Base-by-base conservation (phyloP, 192 early-diverging fungal genomes). In the Coemansia umbellata region DNA sequence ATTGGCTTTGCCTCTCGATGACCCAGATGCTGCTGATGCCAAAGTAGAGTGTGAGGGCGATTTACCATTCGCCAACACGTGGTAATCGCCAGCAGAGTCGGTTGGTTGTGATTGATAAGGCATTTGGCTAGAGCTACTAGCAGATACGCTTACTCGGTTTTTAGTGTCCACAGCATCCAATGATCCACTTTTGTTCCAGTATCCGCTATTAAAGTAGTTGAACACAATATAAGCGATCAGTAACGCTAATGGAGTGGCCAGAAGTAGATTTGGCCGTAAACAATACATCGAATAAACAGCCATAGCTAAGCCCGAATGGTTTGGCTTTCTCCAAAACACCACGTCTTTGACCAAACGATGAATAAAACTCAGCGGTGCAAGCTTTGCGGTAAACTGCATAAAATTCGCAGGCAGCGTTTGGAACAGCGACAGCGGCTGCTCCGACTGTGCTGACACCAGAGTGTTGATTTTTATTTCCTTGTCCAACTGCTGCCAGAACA, bases 341-440 rank as follows among this genome's bases (percentile, higher is more conserved):
- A 78, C 57, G 15, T 62, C 55, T 8, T 49, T 54, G 4, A 49
- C 55, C 22, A 47, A 31, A n/a, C 57, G 63, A 9, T 66, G 61
- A 23, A 71, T 32, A 15, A 71, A 14, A 21, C 51, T 56, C 22
- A 78, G 8, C 11, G 74, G 68, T 3, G 67, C 74, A 39, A 71
- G 55, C 37, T 78, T 78, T 21, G 74, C 74, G 8, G 68, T 71
- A 31, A 78, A 78, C 63, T 78, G 66, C 63, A 78, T 78, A 63
- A 78, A 71, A 50, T 78, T 78, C 24, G 66, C 56, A 0, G 74
- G 74, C 48, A 78, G 63, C 40, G 74, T 78, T 27, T 69, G 68
- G 22, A 69, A 69, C 58, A 78, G 52, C 54, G 74, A 78, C 28
- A 78, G 47, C 14, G 74, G 74, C 68, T 69, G 74, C 32, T 78